A percentile compares a stretch with the other conserved stretches of the same genome.
These are phyloP conservation scores for Pleurotus citrinopileatus DNA, from an alignment of 768 basidiomycete species.

Conservation along the genomic window DNA sequence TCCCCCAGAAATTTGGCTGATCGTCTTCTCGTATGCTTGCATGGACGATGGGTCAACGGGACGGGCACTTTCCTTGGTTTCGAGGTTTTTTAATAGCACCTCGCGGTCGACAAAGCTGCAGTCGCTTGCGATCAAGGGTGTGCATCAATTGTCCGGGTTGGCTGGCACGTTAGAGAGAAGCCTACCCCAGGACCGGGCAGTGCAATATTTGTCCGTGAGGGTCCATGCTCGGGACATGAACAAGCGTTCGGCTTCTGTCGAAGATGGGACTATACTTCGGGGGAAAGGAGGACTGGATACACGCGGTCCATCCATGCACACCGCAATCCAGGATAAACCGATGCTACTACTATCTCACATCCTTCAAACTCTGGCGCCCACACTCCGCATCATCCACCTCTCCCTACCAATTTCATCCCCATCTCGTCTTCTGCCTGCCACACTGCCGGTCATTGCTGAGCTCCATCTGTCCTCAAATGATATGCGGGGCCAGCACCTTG, in stretches of 20 bases:
- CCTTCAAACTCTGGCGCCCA: conserved; percentile 2
- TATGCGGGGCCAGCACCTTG: conserved; percentile 3
- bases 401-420: conserved; percentile 20
- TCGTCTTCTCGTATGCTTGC: conserved; percentile 33
- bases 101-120: conserved; percentile 26
- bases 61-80: conserved; percentile 33
- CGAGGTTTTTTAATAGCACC: conserved; percentile 23
- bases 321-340: conserved; percentile 1
- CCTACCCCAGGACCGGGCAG: neutral
- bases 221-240: conserved; percentile 6
- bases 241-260: conserved; percentile 1
- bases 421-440: conserved; percentile 20
- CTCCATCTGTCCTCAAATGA: conserved; percentile 3
- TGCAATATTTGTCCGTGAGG: conserved; percentile 8
- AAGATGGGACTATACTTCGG: neutral
- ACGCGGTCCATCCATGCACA: neutral
- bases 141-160: conserved; percentile 22
- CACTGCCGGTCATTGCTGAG: neutral
- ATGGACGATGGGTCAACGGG: conserved; percentile 33
- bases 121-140: conserved; percentile 26
- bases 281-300: neutral
- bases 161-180: conserved; percentile 18
- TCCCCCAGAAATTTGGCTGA: conserved; percentile 26
- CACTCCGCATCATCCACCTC: conserved; percentile 16
- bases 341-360: conserved; percentile 1